Conservation (phyloP, 192 early-diverging fungal genomes). For the Umbelopsis sp. region DNA sequence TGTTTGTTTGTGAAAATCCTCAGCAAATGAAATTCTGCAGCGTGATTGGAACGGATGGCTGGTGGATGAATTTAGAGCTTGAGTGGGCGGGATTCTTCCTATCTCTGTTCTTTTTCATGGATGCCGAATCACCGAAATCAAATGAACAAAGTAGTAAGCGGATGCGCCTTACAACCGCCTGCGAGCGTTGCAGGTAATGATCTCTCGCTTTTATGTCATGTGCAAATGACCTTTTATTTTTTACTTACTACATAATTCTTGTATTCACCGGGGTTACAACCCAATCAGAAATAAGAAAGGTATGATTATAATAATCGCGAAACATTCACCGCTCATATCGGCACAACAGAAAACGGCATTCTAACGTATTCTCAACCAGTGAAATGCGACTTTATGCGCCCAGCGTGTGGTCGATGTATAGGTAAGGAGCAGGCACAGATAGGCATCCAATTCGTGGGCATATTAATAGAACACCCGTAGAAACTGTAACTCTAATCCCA, state of each 20-base stretch:
- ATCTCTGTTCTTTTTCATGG: background rate
- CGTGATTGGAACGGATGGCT: background rate
- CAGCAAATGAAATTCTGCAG: background rate
- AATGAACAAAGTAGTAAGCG: background rate
- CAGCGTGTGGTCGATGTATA: conserved; percentile 10
- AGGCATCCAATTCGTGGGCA: background rate
- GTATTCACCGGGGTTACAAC: background rate
- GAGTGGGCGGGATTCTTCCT: background rate
- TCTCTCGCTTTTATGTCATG: background rate
- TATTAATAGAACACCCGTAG: background rate
- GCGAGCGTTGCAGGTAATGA: conserved; percentile 2
- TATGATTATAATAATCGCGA: background rate
- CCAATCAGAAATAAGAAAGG: conserved; percentile 1
- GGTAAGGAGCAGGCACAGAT: background rate
- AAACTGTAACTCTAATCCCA: background rate
- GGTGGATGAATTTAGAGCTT: background rate
- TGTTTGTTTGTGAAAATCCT: no score
- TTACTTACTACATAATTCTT: background rate
- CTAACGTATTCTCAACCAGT: background rate
- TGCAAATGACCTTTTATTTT: background rate
- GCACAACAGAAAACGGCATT: background rate
- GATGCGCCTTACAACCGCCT: conserved; percentile 6
- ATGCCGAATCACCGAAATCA: conserved; percentile 10
- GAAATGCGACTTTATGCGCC: conserved; percentile 13
- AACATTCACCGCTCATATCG: background rate